A percentile compares a stretch with the other conserved stretches of the same genome.
These are phyloP conservation scores for Aciculosporium take DNA, from an alignment of 2,329 filamentous ascomycete genomes.

Conservation along the genomic window DNA sequence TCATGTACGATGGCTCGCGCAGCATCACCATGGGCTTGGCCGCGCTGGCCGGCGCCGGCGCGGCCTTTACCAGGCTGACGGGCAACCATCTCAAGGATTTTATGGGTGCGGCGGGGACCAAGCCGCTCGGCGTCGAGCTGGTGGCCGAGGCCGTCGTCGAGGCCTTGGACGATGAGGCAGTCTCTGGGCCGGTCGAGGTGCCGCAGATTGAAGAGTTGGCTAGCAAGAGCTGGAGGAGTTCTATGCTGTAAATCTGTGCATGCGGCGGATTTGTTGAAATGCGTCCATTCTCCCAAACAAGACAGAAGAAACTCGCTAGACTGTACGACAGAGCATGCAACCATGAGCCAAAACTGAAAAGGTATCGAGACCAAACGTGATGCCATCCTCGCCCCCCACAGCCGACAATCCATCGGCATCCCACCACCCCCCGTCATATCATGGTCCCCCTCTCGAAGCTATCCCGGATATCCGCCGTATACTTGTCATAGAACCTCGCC, in stretches of 20 bases:
- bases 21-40: conserved; percentile 76
- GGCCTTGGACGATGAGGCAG: conserved; percentile 58
- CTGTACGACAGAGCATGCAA: conserved; percentile 16
- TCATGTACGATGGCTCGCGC: conserved; percentile 77
- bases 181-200: conserved; percentile 64
- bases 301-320: conserved; percentile 13
- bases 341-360: not conserved
- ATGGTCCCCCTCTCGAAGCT: conserved; percentile 96
- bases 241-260: conserved; percentile 56
- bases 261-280: not conserved
- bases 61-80: conserved; percentile 61
- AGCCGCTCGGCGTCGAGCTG: conserved; percentile 74
- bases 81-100: conserved; percentile 62
- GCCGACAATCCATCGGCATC: no score
- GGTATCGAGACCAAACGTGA: not conserved
- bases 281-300: not conserved
- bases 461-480: conserved; percentile 90
- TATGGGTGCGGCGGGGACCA: conserved; percentile 69
- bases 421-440: conserved; percentile 42
- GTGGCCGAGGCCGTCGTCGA: conserved; percentile 87
- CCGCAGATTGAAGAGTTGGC: conserved; percentile 70
- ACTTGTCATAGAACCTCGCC: conserved; percentile 93
- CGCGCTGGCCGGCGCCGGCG: conserved; percentile 57
- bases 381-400: no score
- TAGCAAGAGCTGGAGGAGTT: conserved; percentile 72